Conservation (phyloP, 2,329 filamentous ascomycete species). For the Colletotrichum agaves region DNA sequence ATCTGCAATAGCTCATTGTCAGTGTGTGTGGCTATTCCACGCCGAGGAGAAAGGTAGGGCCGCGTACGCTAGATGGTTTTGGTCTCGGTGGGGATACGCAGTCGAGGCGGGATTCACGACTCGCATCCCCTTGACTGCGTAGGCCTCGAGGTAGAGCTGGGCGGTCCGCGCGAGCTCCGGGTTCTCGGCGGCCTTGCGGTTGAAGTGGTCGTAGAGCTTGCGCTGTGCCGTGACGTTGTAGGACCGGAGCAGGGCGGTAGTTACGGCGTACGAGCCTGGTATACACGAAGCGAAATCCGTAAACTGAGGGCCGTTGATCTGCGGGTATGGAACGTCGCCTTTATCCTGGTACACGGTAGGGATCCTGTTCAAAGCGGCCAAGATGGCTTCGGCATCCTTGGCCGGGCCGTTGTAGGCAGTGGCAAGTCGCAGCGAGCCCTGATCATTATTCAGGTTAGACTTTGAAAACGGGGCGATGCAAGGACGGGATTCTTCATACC, state of each 20-base stretch:
- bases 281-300: slow-evolving; percentile 1
- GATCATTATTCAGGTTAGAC: too few species aligned
- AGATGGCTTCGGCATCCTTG: slow-evolving; percentile 38
- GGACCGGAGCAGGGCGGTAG: neutral
- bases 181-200: neutral
- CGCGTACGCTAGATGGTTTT: slow-evolving; percentile 38
- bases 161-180: too few species aligned
- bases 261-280: neutral
- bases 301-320: slow-evolving; percentile 25
- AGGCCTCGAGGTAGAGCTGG: slow-evolving; percentile 41
- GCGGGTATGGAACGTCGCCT: slow-evolving; percentile 39
- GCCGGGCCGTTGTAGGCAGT: slow-evolving; percentile 41
- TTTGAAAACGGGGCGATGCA: too few species aligned
- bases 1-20: too few species aligned
- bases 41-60: too few species aligned
- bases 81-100: slow-evolving; percentile 40
- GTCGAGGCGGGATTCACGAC: slow-evolving; percentile 35
- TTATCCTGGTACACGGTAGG: slow-evolving; percentile 12
- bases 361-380: slow-evolving; percentile 42
- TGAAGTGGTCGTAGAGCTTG: neutral
- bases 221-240: neutral
- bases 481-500: too few species aligned
- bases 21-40: too few species aligned
- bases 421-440: too few species aligned
- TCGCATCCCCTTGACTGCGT: slow-evolving; percentile 38